Evolutionary conservation across 139 green algal genomes (phyloP).

Genomic region (Zygnema circumcarinatum): DNA sequence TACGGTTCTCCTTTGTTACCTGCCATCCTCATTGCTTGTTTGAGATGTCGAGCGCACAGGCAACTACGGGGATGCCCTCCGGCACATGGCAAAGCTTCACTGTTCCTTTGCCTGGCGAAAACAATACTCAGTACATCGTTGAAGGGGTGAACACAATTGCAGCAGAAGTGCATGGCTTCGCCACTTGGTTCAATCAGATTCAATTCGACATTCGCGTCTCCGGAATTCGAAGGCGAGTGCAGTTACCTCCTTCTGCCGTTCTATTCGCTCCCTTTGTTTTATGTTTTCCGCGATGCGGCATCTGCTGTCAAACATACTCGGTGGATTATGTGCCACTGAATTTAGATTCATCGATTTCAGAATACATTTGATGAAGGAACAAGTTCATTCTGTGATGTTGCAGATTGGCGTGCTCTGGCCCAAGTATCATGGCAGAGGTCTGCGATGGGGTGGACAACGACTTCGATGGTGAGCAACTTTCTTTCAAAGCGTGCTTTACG

Average conservation of each 20-base stretch:
- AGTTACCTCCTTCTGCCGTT: not conserved
- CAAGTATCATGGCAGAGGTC: not conserved
- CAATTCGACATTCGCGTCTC: constrained; percentile 41
- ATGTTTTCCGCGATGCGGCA: too few relatives aligned
- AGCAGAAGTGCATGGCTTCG: constrained; percentile 19
- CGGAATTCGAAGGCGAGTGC: not conserved
- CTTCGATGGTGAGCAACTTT: constrained; percentile 1
- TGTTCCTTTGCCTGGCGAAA: not conserved
- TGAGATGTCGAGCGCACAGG: too few relatives aligned
- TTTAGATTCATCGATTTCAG: too few relatives aligned
- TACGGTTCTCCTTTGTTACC: too few relatives aligned
- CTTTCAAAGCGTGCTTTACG: too few relatives aligned
- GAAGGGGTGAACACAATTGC: constrained; percentile 31
- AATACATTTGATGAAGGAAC: too few relatives aligned
- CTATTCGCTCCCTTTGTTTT: not conserved
- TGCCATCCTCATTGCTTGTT: too few relatives aligned
- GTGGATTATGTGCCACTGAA: too few relatives aligned
- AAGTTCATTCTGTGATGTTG: not conserved
- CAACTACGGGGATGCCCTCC: not conserved
- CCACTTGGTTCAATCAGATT: not conserved
- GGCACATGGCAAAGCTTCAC: not conserved
- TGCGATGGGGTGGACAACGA: constrained; percentile 42
- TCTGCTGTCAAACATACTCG: too few relatives aligned
- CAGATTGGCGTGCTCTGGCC: not conserved
- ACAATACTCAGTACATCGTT: not conserved